Conservation (phyloP, 345 rosid species). For the Linum lewisii region DNA sequence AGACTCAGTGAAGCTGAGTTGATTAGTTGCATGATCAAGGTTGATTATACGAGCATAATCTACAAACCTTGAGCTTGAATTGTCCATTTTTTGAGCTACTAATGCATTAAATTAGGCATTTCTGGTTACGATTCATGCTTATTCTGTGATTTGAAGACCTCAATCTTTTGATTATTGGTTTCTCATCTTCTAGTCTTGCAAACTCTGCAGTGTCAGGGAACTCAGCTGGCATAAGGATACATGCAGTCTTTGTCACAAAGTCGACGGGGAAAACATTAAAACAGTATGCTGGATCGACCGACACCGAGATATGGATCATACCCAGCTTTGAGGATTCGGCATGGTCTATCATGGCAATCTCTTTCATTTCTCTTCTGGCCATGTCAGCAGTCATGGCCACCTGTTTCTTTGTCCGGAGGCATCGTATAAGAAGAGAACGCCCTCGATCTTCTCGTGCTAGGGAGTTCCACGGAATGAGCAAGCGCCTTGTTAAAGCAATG, state of each 20-base stretch:
- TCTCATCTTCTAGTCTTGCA: neutral
- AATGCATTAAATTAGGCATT: too few relatives aligned
- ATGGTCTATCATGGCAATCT: conserved; percentile 95
- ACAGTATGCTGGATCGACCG: conserved; percentile 36
- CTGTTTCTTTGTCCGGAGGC: conserved; percentile 93
- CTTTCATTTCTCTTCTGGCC: conserved; percentile 81
- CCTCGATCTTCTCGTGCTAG: conserved; percentile 49
- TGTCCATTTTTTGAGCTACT: too few relatives aligned
- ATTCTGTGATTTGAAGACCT: too few relatives aligned
- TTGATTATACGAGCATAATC: too few relatives aligned
- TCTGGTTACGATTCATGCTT: too few relatives aligned
- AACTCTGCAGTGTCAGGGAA: conserved; percentile 76
- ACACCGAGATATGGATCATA: conserved; percentile 57
- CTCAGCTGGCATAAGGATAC: conserved; percentile 69
- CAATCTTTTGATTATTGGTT: too few relatives aligned
- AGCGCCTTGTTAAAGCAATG: conserved; percentile 88
- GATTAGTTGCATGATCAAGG: too few relatives aligned
- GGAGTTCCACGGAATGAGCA: conserved; percentile 95
- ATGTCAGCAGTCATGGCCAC: conserved; percentile 95
- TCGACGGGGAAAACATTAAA: conserved; percentile 54
- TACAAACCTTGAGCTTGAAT: too few relatives aligned
- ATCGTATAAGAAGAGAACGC: conserved; percentile 55
- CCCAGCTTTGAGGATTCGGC: conserved; percentile 89
- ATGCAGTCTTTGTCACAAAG: conserved; percentile 74
- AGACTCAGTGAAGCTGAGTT: too few relatives aligned